Percentiles rank a stretch among this genome's conserved stretches.
Evolutionary conservation across 2,329 filamentous ascomycete species (phyloP).

Genomic region (Arthroderma uncinatum): DNA sequence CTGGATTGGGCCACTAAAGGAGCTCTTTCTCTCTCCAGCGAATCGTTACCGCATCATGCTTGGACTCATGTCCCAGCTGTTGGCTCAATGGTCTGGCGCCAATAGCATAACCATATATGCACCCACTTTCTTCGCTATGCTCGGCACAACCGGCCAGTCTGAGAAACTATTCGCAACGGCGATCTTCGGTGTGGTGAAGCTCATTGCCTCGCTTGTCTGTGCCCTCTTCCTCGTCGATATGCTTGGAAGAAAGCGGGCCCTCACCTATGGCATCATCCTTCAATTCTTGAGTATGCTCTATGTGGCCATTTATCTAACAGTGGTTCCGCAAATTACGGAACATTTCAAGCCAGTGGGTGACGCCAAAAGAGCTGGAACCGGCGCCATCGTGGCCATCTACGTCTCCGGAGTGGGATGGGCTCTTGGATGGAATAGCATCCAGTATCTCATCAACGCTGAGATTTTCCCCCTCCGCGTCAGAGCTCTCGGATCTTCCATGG

Average conservation of each 20-base stretch:
- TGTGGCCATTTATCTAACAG: constrained; percentile 41
- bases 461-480: constrained; percentile 36
- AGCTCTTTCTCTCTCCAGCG: constrained; percentile 44
- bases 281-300: constrained; percentile 45
- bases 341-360: constrained; percentile 12
- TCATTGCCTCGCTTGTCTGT: constrained; percentile 53
- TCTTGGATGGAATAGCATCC: constrained; percentile 39
- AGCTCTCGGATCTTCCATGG: constrained; percentile 31
- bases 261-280: constrained; percentile 39
- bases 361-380: constrained; percentile 26
- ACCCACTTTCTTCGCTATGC: constrained; percentile 56
- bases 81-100: constrained; percentile 62
- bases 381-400: constrained; percentile 37
- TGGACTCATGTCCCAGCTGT: constrained; percentile 53
- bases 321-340: constrained; percentile 23
- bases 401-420: constrained; percentile 37
- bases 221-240: constrained; percentile 66
- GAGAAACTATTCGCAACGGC: constrained; percentile 61
- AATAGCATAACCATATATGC: constrained; percentile 65
- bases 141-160: constrained; percentile 55
- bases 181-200: constrained; percentile 64
- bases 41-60: constrained; percentile 62
- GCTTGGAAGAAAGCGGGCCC: constrained; percentile 54
- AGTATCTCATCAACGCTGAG: constrained; percentile 38
- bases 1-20: constrained; percentile 13